These are phyloP conservation scores for Lodderomyces beijingensis DNA, from an alignment of 1,139 yeast species.

Conservation along the genomic window DNA sequence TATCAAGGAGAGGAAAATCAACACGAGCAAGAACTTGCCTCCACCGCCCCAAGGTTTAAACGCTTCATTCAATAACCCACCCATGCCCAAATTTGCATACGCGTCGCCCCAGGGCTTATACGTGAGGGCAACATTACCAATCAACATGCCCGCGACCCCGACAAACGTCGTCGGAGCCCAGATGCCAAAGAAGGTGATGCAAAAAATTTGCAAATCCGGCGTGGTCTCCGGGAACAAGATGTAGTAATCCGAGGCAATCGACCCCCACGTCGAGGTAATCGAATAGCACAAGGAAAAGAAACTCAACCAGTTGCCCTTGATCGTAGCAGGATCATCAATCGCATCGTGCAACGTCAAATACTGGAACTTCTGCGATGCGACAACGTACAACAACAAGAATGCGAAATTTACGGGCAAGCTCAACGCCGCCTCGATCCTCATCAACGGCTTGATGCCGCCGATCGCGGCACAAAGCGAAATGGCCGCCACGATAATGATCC, in stretches of 20 bases:
- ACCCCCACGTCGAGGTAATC: constrained; percentile 88
- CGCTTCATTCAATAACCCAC: constrained; percentile 68
- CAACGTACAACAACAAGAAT: constrained; percentile 65
- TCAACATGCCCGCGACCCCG: constrained; percentile 66
- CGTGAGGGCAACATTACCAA: constrained; percentile 67
- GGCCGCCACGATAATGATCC: constrained; percentile 65
- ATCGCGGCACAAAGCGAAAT: constrained; percentile 64
- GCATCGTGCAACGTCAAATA: constrained; percentile 37
- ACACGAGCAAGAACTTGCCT: constrained; percentile 70
- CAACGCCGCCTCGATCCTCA: constrained; percentile 63
- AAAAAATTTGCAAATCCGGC: constrained; percentile 52
- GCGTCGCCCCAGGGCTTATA: constrained; percentile 57
- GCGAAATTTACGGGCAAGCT: constrained; percentile 69
- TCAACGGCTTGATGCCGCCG: constrained; percentile 69
- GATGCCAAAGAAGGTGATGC: constrained; percentile 65
- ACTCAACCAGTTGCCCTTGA: constrained; percentile 65
- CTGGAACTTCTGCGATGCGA: constrained; percentile 52
- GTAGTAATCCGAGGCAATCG: constrained; percentile 81
- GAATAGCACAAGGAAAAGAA: constrained; percentile 75
- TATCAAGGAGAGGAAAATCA: constrained; percentile 68
- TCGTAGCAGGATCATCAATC: constrained; percentile 33
- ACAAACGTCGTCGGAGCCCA: constrained; percentile 74
- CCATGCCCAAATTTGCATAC: constrained; percentile 63
- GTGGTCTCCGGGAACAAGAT: constrained; percentile 76
- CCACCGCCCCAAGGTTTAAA: constrained; percentile 75